Evolutionary conservation across 163 green algal genomes (phyloP).

Genomic region (Coccomyxa subellipsoidea): DNA sequence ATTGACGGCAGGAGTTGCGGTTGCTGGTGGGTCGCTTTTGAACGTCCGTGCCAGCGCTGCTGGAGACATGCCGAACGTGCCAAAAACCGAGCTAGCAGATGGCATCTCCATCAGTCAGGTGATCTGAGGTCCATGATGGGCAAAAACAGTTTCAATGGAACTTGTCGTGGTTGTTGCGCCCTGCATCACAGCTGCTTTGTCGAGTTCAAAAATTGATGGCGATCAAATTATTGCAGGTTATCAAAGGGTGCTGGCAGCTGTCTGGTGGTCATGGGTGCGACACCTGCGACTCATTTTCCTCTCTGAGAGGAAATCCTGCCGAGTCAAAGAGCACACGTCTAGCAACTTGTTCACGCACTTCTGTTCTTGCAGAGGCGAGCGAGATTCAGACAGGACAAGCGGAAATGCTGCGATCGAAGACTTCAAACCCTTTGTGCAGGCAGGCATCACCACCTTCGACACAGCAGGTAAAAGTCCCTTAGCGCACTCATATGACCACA

Average conservation of each 20-base stretch:
- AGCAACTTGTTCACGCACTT: not conserved
- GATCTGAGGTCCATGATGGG: too few species aligned
- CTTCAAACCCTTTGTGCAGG: constrained; percentile 59
- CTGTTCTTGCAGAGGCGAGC: constrained; percentile 34
- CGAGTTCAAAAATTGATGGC: not conserved
- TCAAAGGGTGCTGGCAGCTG: constrained; percentile 82
- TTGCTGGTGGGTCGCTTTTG: not conserved
- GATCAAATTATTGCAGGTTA: constrained; percentile 9
- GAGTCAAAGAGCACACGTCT: not conserved
- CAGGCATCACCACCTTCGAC: constrained; percentile 78
- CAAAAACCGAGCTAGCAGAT: not conserved
- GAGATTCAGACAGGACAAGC: constrained; percentile 52
- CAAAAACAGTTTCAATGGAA: too few species aligned
- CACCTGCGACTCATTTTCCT: not conserved
- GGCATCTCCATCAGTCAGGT: not conserved
- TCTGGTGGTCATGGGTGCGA: constrained; percentile 57
- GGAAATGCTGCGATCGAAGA: constrained; percentile 67
- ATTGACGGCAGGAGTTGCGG: not conserved
- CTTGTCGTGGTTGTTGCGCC: too few species aligned
- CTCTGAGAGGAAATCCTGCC: not conserved
- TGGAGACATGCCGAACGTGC: not conserved
- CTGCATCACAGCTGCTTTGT: too few species aligned
- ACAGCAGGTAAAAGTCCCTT: constrained; percentile 40
- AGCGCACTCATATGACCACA: too few species aligned
- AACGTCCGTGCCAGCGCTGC: not conserved